A percentile compares a stretch with the other conserved stretches of the same genome.
Evolutionary conservation across 106 monocot genomes (phyloP).

Genomic region (Acorus calamus): DNA sequence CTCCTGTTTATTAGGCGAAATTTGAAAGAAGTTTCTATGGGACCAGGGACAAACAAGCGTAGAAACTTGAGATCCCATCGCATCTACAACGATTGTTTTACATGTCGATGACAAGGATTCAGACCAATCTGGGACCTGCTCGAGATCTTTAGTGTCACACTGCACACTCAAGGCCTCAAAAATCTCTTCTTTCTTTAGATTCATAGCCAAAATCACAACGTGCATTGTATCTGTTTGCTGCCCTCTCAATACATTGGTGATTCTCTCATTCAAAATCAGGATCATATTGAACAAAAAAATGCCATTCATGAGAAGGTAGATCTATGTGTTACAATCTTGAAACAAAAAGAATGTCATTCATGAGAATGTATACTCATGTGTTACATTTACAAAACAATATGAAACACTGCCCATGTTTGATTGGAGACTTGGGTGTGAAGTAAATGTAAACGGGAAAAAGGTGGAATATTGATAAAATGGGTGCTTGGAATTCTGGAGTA

Average conservation of each 20-base stretch:
- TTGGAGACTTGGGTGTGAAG: too few relatives aligned
- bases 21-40: too few relatives aligned
- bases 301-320: not conserved
- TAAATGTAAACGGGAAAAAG: too few relatives aligned
- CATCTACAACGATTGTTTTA: slow-evolving; percentile 2
- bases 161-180: not conserved
- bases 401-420: too few relatives aligned
- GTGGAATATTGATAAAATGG: too few relatives aligned
- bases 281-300: slow-evolving; percentile 11
- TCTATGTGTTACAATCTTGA: not conserved
- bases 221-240: slow-evolving; percentile 4
- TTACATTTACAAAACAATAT: too few relatives aligned
- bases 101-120: slow-evolving; percentile 62
- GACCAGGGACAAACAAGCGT: too few relatives aligned
- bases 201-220: slow-evolving; percentile 12
- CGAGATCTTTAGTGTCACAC: not conserved
- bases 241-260: slow-evolving; percentile 2
- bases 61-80: not conserved
- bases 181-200: not conserved
- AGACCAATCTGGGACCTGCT: slow-evolving; percentile 16
- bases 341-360: too few relatives aligned
- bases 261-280: slow-evolving; percentile 5
- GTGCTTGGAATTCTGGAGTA: too few relatives aligned
- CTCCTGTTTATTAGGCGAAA: too few relatives aligned
- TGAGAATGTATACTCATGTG: too few relatives aligned